Conservation (phyloP, 495 filamentous ascomycete species). For the Mytilinidion resinicola region DNA sequence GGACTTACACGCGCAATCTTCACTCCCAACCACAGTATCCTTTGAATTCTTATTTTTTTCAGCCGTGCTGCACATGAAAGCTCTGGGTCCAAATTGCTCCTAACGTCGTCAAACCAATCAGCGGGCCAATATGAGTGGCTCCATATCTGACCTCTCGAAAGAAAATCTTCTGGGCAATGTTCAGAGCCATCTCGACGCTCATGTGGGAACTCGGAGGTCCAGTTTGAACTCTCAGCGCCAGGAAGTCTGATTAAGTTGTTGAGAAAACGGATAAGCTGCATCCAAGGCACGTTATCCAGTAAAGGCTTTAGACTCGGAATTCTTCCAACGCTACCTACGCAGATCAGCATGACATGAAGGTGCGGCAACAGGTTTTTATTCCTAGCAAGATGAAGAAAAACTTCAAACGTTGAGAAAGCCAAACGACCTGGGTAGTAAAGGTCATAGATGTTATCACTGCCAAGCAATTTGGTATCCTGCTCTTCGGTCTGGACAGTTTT, state of each 20-base stretch:
- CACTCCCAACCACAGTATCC: conserved; percentile 60
- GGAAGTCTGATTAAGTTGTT: conserved; percentile 53
- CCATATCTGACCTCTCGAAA: conserved; percentile 71
- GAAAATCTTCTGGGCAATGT: conserved; percentile 78
- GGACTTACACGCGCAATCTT: no score
- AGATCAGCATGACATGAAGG: conserved; percentile 59
- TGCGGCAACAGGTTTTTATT: conserved; percentile 8
- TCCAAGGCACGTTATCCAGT: conserved; percentile 62
- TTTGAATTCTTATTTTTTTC: conserved; percentile 54
- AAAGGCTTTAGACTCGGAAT: conserved; percentile 37
- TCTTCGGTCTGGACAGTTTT: no score
- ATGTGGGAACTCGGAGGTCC: conserved; percentile 11
- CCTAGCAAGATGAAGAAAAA: conserved; percentile 46
- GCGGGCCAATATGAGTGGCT: conserved; percentile 60
- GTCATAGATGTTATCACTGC: no score
- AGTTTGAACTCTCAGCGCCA: conserved; percentile 31
- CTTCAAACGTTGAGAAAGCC: conserved; percentile 41
- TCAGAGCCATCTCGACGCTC: conserved; percentile 9
- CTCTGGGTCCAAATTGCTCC: conserved; percentile 70
- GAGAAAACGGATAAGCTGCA: conserved; percentile 52
- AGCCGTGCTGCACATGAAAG: conserved; percentile 63
- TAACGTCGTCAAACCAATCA: conserved; percentile 57
- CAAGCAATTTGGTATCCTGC: no score
- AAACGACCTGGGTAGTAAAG: no score
- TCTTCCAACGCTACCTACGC: conserved; percentile 54